Evolutionary conservation across 129 eudicot genomes (phyloP).

Genomic region (Sambucus nigra): DNA sequence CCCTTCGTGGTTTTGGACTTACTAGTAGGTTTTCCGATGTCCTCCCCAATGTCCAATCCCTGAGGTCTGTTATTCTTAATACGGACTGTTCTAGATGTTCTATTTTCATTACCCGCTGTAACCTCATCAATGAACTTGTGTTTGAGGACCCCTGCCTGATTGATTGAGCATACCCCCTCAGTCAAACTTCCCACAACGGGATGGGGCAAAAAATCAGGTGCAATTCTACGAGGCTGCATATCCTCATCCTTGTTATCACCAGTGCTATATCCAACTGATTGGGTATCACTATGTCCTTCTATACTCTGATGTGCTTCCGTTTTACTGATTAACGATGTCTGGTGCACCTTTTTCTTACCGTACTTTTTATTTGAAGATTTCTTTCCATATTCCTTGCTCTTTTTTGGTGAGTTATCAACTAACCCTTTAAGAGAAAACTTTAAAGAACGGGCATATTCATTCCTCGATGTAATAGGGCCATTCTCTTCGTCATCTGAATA

Average conservation of each 20-base stretch:
- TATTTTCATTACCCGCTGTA: constrained; percentile 21
- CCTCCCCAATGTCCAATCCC: constrained; percentile 23
- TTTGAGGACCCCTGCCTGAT: constrained; percentile 32
- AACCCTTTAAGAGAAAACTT: constrained; percentile 74
- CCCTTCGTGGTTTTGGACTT: constrained; percentile 51
- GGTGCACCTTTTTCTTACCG: constrained; percentile 48
- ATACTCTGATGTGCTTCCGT: constrained; percentile 15
- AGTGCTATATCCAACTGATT: constrained; percentile 30
- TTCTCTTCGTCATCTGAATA: constrained; percentile 89
- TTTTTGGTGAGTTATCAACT: constrained; percentile 63
- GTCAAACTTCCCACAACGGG: constrained; percentile 44
- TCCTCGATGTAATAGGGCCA: constrained; percentile 42
- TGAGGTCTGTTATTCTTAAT: constrained; percentile 39
- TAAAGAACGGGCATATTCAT: constrained; percentile 58
- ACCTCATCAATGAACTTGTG: constrained; percentile 48
- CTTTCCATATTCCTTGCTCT: constrained; percentile 51
- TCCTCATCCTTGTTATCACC: constrained; percentile 45
- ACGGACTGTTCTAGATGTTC: constrained; percentile 28
- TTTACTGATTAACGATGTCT: constrained; percentile 21
- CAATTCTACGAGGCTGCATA: constrained; percentile 27
- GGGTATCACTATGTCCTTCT: constrained; percentile 40
- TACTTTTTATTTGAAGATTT: constrained; percentile 57
- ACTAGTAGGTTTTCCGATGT: constrained; percentile 29
- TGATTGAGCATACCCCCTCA: constrained; percentile 33
- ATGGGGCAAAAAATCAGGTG: constrained; percentile 24